Evolutionary conservation across 352 stramenopile species (phyloP), one percentile per base, ranked within the genome.

Genomic region (Pythium rhizo-oryzae): DNA sequence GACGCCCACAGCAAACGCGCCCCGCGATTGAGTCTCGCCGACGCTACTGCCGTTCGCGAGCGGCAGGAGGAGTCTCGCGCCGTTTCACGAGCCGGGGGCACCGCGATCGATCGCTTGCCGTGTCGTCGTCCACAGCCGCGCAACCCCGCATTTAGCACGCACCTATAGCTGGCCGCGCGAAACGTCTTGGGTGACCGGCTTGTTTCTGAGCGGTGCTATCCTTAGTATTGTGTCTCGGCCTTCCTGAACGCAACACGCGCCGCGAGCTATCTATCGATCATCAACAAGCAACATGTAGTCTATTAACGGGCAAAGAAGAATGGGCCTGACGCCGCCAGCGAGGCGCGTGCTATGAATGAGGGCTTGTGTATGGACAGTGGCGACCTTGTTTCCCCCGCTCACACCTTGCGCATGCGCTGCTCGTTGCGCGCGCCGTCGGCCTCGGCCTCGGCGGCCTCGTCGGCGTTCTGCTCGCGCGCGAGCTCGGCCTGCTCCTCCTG

Each of bases 401-500:
- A 68, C 25, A 50, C 50, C 25, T 56, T 68, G 16, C 61, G 52
- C 28, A 56, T 28, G 24, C 52, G 61, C 30, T 68, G 28, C 33
- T 66, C 60, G 19, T 69, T 62, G 56, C 61, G 54, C 5, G 52
- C 62, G 33, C 39, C 58, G 3, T 75, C 64, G 8, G 39, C 25
- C 16, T 59, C 21, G 6, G 23, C 39, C 18, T 62, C 58, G 23
- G 49, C 37, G 16, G 23, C 59, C 8, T 18, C 51, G 7, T 72
- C 63, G 15, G 30, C 35, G 0, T 66, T 28, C 37, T 74, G 53
- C 39, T 47, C 30, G 62, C 51, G 49, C 39, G 53, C 66, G n/a
- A 69, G 55, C 53, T 71, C 59, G 15, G 69, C 66, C 30, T 81
- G 77, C 53, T 73, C 57, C 30, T 77, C 68, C 35, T 80, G 71